These are phyloP conservation scores for Diversispora eburnea DNA, from an alignment of 192 early-diverging fungal genomes.

Conservation along the genomic window DNA sequence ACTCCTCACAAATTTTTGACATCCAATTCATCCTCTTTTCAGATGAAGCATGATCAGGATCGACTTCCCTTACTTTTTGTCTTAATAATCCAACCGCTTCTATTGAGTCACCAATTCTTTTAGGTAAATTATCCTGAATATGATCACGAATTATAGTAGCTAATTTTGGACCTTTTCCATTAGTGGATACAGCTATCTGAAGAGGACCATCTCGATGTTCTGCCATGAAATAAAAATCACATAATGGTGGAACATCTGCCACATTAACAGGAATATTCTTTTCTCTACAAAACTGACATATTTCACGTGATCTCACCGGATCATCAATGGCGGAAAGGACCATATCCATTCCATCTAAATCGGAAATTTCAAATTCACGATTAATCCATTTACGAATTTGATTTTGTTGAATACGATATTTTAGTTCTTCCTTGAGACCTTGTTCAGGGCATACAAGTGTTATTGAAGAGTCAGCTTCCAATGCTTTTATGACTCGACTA, in stretches of 20 bases:
- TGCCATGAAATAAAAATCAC: conserved; percentile 93
- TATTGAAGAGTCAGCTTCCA: conserved; percentile 76
- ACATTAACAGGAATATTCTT: conserved; percentile 87
- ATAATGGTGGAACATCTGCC: conserved; percentile 85
- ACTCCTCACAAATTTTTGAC: conserved; percentile 75
- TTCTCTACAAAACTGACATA: conserved; percentile 58
- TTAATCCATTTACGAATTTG: conserved; percentile 54
- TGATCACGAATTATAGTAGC: conserved; percentile 76
- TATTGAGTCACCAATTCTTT: conserved; percentile 66
- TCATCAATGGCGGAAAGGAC: conserved; percentile 75
- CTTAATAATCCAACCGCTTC: conserved; percentile 64
- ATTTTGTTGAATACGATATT: conserved; percentile 50
- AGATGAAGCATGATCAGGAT: conserved; percentile 58
- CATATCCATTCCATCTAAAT: conserved; percentile 57
- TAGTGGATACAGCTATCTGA: conserved; percentile 89
- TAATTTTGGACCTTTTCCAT: conserved; percentile 81
- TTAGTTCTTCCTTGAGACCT: conserved; percentile 64
- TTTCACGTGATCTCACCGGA: conserved; percentile 63
- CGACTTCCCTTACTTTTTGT: conserved; percentile 60
- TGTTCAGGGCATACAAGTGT: conserved; percentile 68
- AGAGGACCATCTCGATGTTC: conserved; percentile 76
- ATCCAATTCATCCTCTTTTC: conserved; percentile 83
- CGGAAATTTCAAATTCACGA: conserved; percentile 48
- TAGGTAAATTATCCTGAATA: conserved; percentile 58
- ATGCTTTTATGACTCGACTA: conserved; percentile 73